These are phyloP conservation scores for Saturnispora kantuleensis DNA, from an alignment of 805 yeast genomes.

Conservation along the genomic window DNA sequence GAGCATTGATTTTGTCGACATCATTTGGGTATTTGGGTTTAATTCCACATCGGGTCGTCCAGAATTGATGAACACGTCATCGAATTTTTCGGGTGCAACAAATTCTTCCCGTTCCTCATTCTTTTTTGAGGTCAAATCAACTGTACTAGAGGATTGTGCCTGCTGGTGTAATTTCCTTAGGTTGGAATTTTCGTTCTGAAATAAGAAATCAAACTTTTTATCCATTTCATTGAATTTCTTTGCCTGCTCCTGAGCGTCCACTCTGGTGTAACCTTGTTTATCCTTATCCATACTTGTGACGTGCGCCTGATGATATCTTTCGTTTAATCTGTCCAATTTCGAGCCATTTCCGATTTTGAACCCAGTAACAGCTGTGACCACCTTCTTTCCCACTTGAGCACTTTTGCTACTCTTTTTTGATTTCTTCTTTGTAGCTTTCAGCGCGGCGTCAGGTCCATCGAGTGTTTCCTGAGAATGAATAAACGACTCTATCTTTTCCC, in stretches of 20 bases:
- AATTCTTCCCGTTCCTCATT: slow-evolving; percentile 11
- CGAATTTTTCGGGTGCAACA: slow-evolving; percentile 19
- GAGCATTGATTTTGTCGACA: slow-evolving; percentile 71
- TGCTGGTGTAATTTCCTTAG: slow-evolving; percentile 22
- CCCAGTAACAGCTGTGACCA: slow-evolving; percentile 7
- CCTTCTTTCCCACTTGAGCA: slow-evolving; percentile 9
- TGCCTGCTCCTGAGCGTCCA: slow-evolving; percentile 80
- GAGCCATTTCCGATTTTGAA: slow-evolving; percentile 8
- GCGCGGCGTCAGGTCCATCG: slow-evolving; percentile 4
- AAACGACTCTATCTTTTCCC: slow-evolving; percentile 43
- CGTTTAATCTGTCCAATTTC: slow-evolving; percentile 7
- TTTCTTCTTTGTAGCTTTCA: slow-evolving; percentile 9
- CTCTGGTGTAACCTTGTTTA: slow-evolving; percentile 74
- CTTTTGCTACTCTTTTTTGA: slow-evolving; percentile 8
- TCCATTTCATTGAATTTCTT: slow-evolving; percentile 49
- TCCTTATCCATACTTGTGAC: slow-evolving; percentile 35
- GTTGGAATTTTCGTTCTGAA: slow-evolving; percentile 28
- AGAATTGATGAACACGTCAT: slow-evolving; percentile 14
- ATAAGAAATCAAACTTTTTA: slow-evolving; percentile 43
- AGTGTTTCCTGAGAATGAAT: slow-evolving; percentile 22
- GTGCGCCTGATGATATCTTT: slow-evolving; percentile 14
- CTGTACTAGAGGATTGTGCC: slow-evolving; percentile 6
- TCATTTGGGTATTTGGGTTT: slow-evolving; percentile 55
- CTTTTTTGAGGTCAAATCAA: background rate
- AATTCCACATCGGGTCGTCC: slow-evolving; percentile 27